Evolutionary conservation across 495 filamentous ascomycete species (phyloP).

Genomic region (Friedmanniomyces endolithicus): DNA sequence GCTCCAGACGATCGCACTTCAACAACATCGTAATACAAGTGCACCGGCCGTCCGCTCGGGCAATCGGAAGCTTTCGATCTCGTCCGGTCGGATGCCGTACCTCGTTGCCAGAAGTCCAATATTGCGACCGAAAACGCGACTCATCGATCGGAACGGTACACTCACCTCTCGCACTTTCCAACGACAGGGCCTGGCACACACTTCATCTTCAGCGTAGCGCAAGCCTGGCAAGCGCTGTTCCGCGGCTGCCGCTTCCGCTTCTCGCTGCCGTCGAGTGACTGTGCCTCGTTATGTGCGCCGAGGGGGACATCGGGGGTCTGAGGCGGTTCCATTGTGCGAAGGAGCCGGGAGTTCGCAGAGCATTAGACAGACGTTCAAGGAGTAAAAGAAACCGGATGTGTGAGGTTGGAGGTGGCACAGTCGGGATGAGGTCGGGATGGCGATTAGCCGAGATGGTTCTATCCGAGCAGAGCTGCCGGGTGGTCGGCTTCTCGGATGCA

Average conservation of each 20-base stretch:
- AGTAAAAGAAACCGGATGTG: too few species aligned
- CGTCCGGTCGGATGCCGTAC: neutral
- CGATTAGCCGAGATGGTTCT: too few species aligned
- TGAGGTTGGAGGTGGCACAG: too few species aligned
- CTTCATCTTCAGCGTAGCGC: conserved; percentile 6
- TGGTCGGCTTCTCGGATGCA: too few species aligned
- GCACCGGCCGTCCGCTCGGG: neutral
- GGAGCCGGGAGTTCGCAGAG: too few species aligned
- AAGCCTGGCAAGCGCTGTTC: conserved; percentile 5
- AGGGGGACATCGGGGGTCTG: neutral
- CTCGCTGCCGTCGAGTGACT: neutral
- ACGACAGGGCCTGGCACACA: neutral
- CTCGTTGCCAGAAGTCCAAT: neutral
- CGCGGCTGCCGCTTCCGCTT: conserved; percentile 7
- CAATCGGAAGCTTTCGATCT: neutral
- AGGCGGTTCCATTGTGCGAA: neutral
- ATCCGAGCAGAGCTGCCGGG: too few species aligned
- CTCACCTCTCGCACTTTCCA: conserved; percentile 5
- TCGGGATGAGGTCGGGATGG: too few species aligned
- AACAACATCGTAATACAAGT: too few species aligned
- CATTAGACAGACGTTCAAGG: too few species aligned
- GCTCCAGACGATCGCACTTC: too few species aligned
- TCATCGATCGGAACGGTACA: neutral
- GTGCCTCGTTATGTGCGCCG: neutral
- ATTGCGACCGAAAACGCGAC: neutral